Base-by-base conservation (phyloP, 805 yeast genomes). In the Yarrowia osloensis region DNA sequence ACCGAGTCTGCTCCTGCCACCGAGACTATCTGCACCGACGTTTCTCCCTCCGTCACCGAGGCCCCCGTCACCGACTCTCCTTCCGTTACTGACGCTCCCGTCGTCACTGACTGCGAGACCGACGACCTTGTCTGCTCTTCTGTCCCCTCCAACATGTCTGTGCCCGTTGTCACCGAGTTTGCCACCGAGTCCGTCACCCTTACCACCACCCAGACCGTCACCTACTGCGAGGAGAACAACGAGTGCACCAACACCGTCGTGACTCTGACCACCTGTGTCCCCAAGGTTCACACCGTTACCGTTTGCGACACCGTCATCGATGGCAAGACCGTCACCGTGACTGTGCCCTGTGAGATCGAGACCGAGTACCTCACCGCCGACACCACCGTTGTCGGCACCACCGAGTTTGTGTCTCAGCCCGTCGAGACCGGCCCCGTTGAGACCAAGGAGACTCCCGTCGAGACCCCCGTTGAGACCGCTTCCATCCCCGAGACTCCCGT, bases 311-410 rank as follows among this genome's bases (percentile, higher is more conserved):
- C 57, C 19, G 39, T 50, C 26, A 28, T 50, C 15, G 35, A 31
- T 6, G 39, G 57, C 28, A 31, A 50, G 47, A 42, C 47, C n/a
- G 28, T 42, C 8, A 42, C 47, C 28, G 26, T 42, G 26, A 42
- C 47, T 42, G 47, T 42, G 21, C 47, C 47, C 13, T 47, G 54
- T 24, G 54, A 47, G 35, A 47, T 47, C 28, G 35, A 47, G 35
- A 47, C 35, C 24, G 54, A 47, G 35, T 24, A 44, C 49, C 8
- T 24, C 13, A 44, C 49, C 9, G 49, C 49, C 17, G 29, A 44
- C 19, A 44, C 49, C 49, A 42, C 47, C 17, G 47, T 42, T 12
- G 31, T 44, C n/a, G 28, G 29, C 49, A 24, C 49, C 29, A 44
- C 31, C 49, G 49, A 44, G 49, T 6, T 24, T 44, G 49, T 44